phyloP scores from a whole-genome alignment of 2,329 filamentous ascomycete genomes.

The Dactylellina haptotyla region DNA sequence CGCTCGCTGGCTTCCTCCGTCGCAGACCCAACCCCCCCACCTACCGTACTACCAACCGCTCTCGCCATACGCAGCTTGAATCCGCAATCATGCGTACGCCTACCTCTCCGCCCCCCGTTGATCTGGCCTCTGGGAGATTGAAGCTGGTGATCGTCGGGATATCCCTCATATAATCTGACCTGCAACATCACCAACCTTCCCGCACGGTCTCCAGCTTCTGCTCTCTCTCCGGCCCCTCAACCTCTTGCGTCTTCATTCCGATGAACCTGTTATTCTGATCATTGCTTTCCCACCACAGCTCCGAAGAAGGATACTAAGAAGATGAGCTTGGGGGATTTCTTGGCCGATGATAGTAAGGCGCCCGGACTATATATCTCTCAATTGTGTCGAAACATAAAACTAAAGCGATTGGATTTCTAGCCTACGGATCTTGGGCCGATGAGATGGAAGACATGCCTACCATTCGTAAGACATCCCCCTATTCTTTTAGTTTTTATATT shows the following conservation, averaged over 20 bases:
- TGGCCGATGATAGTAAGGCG: slow-evolving; percentile 87
- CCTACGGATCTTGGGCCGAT: slow-evolving; percentile 92
- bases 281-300: slow-evolving; percentile 68
- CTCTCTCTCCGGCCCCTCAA: slow-evolving; percentile 8
- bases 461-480: slow-evolving; percentile 70
- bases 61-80: slow-evolving; percentile 1
- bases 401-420: slow-evolving; percentile 54
- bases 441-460: slow-evolving; percentile 90
- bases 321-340: slow-evolving; percentile 96
- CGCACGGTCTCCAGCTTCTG: neutral
- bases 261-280: slow-evolving; percentile 7
- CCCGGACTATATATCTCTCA: slow-evolving; percentile 5
- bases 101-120: neutral
- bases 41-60: slow-evolving; percentile 1
- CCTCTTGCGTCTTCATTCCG: neutral
- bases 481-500: neutral
- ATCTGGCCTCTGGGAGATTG: slow-evolving; percentile 13
- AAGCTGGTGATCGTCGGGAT: slow-evolving; percentile 28
- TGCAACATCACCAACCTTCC: neutral
- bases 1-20: slow-evolving; percentile 4
- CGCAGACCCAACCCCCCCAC: slow-evolving; percentile 22
- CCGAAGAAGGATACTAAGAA: slow-evolving; percentile 95
- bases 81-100: slow-evolving; percentile 70
- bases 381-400: neutral
- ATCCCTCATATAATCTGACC: slow-evolving; percentile 19